A percentile compares a stretch with the other conserved stretches of the same genome.
These are phyloP conservation scores for Oryza glumipatula DNA, from an alignment of 176 grass and related monocot genomes.

Conservation along the genomic window DNA sequence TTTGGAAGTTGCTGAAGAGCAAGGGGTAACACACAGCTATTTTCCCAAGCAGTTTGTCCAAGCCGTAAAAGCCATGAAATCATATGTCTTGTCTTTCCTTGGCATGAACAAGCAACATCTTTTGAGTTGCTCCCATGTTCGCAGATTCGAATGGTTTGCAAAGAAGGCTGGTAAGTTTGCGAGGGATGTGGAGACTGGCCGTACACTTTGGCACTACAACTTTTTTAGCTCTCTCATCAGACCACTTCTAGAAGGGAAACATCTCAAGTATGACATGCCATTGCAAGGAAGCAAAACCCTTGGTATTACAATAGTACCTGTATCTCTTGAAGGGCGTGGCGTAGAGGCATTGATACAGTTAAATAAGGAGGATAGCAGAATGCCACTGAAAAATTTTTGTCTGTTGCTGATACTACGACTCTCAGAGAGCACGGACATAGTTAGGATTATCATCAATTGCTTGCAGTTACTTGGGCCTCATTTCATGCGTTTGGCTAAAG, in stretches of 20 bases:
- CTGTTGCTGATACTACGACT: not conserved
- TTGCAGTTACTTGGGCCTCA: not conserved
- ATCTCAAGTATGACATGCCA: too few relatives aligned
- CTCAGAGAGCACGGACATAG: constrained; percentile 18
- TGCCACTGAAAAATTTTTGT: not conserved
- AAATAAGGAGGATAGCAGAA: not conserved
- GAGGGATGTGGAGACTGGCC: not conserved
- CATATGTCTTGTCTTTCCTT: too few relatives aligned
- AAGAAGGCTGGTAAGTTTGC: not conserved
- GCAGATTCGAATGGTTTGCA: not conserved
- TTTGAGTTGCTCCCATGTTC: not conserved
- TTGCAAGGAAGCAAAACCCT: not conserved
- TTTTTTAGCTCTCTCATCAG: not conserved
- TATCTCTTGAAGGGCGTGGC: not conserved
- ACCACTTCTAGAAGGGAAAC: not conserved
- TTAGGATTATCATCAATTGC: not conserved
- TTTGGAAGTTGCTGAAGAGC: too few relatives aligned
- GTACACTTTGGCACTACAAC: not conserved
- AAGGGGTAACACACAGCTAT: too few relatives aligned
- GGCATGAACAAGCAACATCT: too few relatives aligned
- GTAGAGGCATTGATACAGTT: not conserved
- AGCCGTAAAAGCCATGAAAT: too few relatives aligned
- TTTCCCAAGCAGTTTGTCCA: too few relatives aligned
- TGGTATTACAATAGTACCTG: not conserved
- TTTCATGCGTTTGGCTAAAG: not conserved